Base-by-base conservation (phyloP, 179 eudicot genomes). In the Drosera spatulata region DNA sequence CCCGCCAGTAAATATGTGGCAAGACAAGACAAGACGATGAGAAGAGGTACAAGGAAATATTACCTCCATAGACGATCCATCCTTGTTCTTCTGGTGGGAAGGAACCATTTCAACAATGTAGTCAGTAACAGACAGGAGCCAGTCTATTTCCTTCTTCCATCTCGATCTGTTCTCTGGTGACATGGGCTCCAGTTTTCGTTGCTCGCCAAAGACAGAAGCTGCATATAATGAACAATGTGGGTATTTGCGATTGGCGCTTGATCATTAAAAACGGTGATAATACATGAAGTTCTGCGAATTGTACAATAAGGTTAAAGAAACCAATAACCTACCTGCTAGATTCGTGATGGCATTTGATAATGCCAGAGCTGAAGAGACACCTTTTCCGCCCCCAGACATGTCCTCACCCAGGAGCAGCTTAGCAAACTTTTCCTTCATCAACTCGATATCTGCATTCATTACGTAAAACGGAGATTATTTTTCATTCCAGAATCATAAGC, bases 121-220 rank as follows among this genome's bases (percentile, higher is more conserved):
- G 66, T 87, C 93, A 0, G 96, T 82, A 33, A 87, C 93, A 43
- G 96, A 87, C 46, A 87, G 57, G 22, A 87, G 71, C 86, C 89
- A 85, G 49, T 83, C 93, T 5, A 82, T 77, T 76, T 83, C 89
- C 56, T 77, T 85, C 65, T 71, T 87, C 96, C 96, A 87, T 61
- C 87, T 76, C 8, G 74, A 61, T 74, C 79, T 77, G 48, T 76
- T 83, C 5, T 85, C 88, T 13, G 80, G 76, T 4, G 75, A 55
- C 96, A 87, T 87, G 12, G 96, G 96, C 75, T 83, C 96, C 53
- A 87, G 52, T 68, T 74, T 85, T 61, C 75, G 58, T 66, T 79
- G 85, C 65, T 85, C 96, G 14, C 96, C 96, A 64, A 85, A 87
- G 0, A 79, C 87, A 59, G 96, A 79, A 72, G 96, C 96, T 87